Percentiles rank a stretch among this genome's conserved stretches.
Conservation (phyloP, 495 filamentous ascomycete species). For the Physcia stellaris region DNA sequence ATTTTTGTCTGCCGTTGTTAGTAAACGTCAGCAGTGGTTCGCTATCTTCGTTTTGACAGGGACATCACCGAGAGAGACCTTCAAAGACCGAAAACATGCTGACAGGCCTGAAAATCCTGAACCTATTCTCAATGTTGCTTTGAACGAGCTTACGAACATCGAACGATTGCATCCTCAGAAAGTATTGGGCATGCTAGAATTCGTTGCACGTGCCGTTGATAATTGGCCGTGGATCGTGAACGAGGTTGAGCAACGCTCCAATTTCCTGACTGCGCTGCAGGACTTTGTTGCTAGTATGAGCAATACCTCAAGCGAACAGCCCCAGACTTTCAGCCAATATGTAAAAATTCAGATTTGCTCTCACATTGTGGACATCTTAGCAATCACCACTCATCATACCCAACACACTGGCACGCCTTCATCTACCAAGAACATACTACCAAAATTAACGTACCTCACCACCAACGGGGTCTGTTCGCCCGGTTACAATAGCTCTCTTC, state of each 20-base stretch:
- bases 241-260: constrained; percentile 54
- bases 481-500: constrained; percentile 73
- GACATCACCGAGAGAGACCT: constrained; percentile 58
- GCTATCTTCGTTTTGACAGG: constrained; percentile 85
- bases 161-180: constrained; percentile 45
- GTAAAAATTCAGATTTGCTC: constrained; percentile 61
- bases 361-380: constrained; percentile 70
- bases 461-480: constrained; percentile 58
- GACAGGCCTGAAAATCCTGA: constrained; percentile 27
- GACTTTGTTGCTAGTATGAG: constrained; percentile 41
- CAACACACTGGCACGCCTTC: constrained; percentile 55
- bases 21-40: constrained; percentile 90
- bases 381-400: constrained; percentile 77
- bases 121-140: constrained; percentile 60
- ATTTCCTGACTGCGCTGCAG: constrained; percentile 56
- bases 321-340: constrained; percentile 29
- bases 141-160: constrained; percentile 60
- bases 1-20: constrained; percentile 74
- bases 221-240: constrained; percentile 86
- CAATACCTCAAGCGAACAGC: constrained; percentile 29
- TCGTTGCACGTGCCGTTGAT: constrained; percentile 73
- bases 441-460: constrained; percentile 61
- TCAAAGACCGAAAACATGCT: constrained; percentile 39
- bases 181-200: constrained; percentile 64
- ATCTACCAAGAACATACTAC: constrained; percentile 54